These are phyloP conservation scores for Fusarium abutilonis DNA, from an alignment of 2,329 filamentous ascomycete genomes.

Conservation along the genomic window DNA sequence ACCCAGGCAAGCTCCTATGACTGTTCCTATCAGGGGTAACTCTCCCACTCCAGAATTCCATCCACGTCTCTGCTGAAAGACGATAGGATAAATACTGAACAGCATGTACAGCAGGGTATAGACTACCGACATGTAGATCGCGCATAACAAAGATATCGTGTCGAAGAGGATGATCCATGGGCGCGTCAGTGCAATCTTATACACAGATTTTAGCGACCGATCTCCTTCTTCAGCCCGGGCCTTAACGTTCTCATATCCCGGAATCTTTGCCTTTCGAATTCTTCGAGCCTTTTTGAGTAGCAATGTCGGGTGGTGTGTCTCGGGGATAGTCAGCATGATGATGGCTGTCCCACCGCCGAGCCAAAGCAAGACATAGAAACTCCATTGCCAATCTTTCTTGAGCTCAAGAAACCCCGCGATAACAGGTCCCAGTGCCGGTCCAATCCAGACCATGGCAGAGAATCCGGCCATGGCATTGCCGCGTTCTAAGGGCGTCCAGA, in stretches of 20 bases:
- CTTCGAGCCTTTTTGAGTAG: conserved; percentile 53
- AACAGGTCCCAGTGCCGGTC: conserved; percentile 61
- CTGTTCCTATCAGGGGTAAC: conserved; percentile 36
- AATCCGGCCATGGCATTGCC: conserved; percentile 86
- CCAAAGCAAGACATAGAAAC: conserved; percentile 57
- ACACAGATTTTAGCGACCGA: conserved; percentile 55
- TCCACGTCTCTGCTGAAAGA: conserved; percentile 65
- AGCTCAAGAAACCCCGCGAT: conserved; percentile 78
- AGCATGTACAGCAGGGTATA: conserved; percentile 78
- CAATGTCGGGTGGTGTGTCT: conserved; percentile 83
- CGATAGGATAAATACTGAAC: conserved; percentile 71
- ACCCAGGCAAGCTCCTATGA: conserved; percentile 30
- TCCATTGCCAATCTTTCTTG: conserved; percentile 69
- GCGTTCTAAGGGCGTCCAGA: conserved; percentile 81
- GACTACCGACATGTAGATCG: conserved; percentile 82
- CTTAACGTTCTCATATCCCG: conserved; percentile 30
- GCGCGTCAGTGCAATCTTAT: conserved; percentile 73
- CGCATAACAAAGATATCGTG: conserved; percentile 81
- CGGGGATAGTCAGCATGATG: conserved; percentile 80
- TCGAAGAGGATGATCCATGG: conserved; percentile 79
- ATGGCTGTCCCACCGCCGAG: conserved; percentile 85
- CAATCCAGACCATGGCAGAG: conserved; percentile 78
- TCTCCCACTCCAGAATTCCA: conserved; percentile 36
- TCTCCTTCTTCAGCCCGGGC: conserved; percentile 24
- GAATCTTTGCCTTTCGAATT: conserved; percentile 28